Base-by-base conservation (phyloP, 2,329 filamentous ascomycete species). In the Epichloe baconii region DNA sequence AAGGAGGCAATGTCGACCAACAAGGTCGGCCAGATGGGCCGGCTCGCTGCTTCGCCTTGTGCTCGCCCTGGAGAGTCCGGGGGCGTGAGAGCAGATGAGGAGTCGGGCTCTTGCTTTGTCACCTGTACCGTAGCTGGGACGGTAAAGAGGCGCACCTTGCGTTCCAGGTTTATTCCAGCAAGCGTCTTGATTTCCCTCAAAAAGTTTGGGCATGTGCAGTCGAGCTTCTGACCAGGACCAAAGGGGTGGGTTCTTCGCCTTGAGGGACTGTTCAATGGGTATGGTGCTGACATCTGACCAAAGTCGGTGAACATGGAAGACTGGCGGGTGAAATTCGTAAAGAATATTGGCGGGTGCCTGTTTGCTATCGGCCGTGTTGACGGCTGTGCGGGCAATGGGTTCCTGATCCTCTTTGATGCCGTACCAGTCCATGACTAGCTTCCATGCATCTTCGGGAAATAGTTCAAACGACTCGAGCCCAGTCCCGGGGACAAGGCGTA, bases 301-400 rank as follows among this genome's bases (percentile, higher is more conserved):
- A 2, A 97, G 73, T 57, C 91, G 88, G 62, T 95, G 82, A 54
- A 97, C 75, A 1, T 83, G 88, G 64, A 96, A 87, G 43, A 95
- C 75, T 0, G 88, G 88, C 4, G 90, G 93, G 60, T 89, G 81
- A 41, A 88, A 74, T 68, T 97, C 93, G 64, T 85, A 95, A 59
- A 85, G 73, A 45, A 95, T 70, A 56, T 95, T 88, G 40, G 79
- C 71, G 3, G 55, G 53, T n/a, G 51, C 55, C 37, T 54, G 53
- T 40, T 54, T 54, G 51, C 51, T 57, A 46, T 57, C 71, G 7
- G 82, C 77, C 26, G 85, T 89, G 65, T 95, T 85, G 66, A 91
- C 85, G 38, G 86, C 89, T 57, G 77, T 78, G 53, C 93, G 82
- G 44, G 80, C 69, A 56, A 97, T 89, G 44, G 86, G 76, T 8